Evolutionary conservation across 345 rosid genomes (phyloP), one percentile per base, ranked within the genome.

Genomic region (Eucalyptus tenuipes): DNA sequence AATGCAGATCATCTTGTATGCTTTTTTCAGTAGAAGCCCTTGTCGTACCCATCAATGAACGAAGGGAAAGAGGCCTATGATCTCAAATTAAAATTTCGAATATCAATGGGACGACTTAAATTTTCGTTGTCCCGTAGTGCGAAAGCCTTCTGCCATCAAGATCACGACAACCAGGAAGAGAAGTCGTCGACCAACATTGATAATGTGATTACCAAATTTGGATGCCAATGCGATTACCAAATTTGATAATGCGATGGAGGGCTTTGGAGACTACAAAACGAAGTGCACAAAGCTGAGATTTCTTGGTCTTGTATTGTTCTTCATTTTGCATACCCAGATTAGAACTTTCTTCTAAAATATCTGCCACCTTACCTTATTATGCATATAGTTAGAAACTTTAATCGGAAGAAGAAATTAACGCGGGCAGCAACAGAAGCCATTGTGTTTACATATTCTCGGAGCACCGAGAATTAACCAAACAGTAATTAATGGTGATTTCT

Each of bases 351-450:
- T 95, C 92, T 93, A 93, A 55, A 64, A 37, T 90, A 94, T 93
- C 95, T 95, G 92, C 90, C 88, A 29, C 68, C 68, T 59, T 13
- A 29, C 68, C 33, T 84, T 20, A 49, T 27, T 71, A 48, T 31
- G 87, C 68, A 47, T 33, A 12, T 12, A 57, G 53, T 86, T 86
- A 47, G 52, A 25, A 71, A 71, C 87, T 93, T 92, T 91, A 89
- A 89, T 88, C 89, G 45, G 37, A 84, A 44, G 85, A 89, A 96
- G 98, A 97, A 91, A 96, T 92, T 98, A 96, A 97, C 87, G 91
- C 94, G 93, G 94, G 95, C 88, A 94, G 98, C 94, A 97, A 98
- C 84, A 93, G 98, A 95, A 97, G 98, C 89, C 96, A 97, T 88
- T 94, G 25, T 24, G 61, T 24, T 55, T 0, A 55, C 61, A 24